Base-by-base conservation (phyloP, 257 asterid species). In the Haberlea rhodopensis region DNA sequence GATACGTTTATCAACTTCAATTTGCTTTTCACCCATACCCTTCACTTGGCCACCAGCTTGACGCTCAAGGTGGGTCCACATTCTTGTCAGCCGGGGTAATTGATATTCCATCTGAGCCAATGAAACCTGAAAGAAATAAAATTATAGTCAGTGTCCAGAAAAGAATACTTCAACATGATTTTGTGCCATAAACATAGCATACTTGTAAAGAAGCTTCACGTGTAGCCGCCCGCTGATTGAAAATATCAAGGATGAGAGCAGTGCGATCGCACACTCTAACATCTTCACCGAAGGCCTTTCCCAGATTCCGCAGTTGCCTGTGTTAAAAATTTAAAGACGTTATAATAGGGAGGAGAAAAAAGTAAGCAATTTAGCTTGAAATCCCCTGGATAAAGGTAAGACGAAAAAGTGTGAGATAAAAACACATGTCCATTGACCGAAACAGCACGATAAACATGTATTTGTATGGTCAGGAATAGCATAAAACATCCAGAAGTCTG, bases 1-100 rank as follows among this genome's bases (percentile, higher is more conserved):
- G 72, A 92, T 89, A 77, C 99, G 90, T 68, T 92, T 92, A 76
- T 92, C 99, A 59, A 92, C 97, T 85, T 92, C 99, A 71, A 92
- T 92, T 73, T 92, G 99, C 72, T 92, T 92, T 85, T 92, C 99
- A 72, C 99, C 99, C 99, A 92, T 92, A 86, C 99, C 99, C 85
- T 92, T 92, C 89, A 92, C 99, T 78, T 89, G 86, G 51, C 99
- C 99, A 78, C 99, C 99, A 76, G 97, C 75, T 82, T 89, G 99
- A 46, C 99, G 94, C 83, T 92, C 99, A 72, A 92, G 97, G 64
- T 92, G 99, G 53, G 84, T 73, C 99, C 99, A 92, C 99, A 92
- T 89, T 80, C 76, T 86, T 58, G 99, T 92, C 69, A 89, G 73
- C 49, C 99, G 86, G 20, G 99, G 97, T 56, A 92, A 78, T 55